These are phyloP conservation scores for Clarireedia paspali DNA, from an alignment of 2,329 filamentous ascomycete species.

Conservation along the genomic window DNA sequence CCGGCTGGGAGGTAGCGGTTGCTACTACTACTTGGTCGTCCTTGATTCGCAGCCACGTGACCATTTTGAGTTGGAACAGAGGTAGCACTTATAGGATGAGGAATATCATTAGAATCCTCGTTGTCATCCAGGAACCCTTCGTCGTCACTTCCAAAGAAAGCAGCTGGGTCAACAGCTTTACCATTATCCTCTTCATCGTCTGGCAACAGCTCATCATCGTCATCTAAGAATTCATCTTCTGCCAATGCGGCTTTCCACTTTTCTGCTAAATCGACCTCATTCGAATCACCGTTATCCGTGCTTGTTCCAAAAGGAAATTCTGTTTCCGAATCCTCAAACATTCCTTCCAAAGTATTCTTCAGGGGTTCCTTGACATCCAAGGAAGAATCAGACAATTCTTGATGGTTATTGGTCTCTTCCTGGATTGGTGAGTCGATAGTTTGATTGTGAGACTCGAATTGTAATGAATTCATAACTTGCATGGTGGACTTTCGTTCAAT, in stretches of 20 bases:
- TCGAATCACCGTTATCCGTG: constrained; percentile 18
- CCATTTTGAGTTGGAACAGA: constrained; percentile 27
- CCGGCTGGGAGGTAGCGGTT: constrained; percentile 26
- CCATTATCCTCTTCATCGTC: constrained; percentile 42
- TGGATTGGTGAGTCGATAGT: constrained; percentile 7
- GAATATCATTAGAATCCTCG: constrained; percentile 19
- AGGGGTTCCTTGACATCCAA: background rate
- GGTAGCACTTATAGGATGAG: constrained; percentile 19
- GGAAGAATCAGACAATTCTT: background rate
- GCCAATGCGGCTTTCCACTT: constrained; percentile 79
- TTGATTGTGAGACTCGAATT: constrained; percentile 27
- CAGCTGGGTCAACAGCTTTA: constrained; percentile 50
- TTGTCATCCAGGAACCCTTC: constrained; percentile 70
- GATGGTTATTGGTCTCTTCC: constrained; percentile 13
- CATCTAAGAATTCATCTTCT: constrained; percentile 56
- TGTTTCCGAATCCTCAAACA: constrained; percentile 22
- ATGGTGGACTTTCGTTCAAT: constrained; percentile 64
- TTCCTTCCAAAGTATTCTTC: constrained; percentile 19
- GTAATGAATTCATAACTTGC: constrained; percentile 51
- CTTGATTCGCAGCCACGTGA: constrained; percentile 19
- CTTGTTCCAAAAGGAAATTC: constrained; percentile 18
- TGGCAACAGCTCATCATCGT: constrained; percentile 51
- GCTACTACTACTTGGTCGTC: constrained; percentile 15
- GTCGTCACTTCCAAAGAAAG: constrained; percentile 74
- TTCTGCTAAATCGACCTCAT: constrained; percentile 51